Base-by-base conservation (phyloP, 2,329 filamentous ascomycete species). In the Kalmusia sp. region DNA sequence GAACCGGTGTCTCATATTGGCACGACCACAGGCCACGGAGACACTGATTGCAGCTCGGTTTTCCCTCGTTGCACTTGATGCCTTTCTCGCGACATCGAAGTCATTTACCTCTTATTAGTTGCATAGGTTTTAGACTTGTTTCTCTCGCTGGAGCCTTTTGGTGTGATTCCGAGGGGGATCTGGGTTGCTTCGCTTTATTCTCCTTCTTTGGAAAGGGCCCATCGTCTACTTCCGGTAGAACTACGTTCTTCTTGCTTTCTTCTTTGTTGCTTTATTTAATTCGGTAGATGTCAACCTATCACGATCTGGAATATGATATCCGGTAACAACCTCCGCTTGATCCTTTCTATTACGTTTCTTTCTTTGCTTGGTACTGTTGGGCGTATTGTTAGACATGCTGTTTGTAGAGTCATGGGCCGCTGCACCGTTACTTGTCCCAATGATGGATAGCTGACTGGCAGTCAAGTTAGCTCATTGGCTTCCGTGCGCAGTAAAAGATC, bases 21-120 rank as follows among this genome's bases (percentile, higher is more conserved):
- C 67, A 72, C 8, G 62, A 59, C 64, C 67, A 70, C 3, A 70
- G 44, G 1, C 64, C 67, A 49, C 64, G 55, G 11, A 43, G 56
- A 49, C 69, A 72, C 39, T 72, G 65, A 37, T 68, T 65, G 55
- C 70, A 71, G n/a, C 46, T 53, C 3, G 69, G 67, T 31, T 64
- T 67, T 9, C 55, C 61, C 52, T 66, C 59, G 30, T 72, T 62
- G 44, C 68, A 72, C 40, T 69, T 70, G 54, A 71, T 67, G 21
- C 65, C 66, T 50, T 67, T 69, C 45, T 71, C 64, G 21, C 61
- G 35, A 31, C 59, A 64, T 27, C 57, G 49, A 28, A 62, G 31
- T 38, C 63, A 65, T 37, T 63, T 63, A 37, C 55, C 61, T 28
- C 31, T 64, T 6, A 53, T 39, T 9, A 55, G 50, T 35, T 61